These are phyloP conservation scores for Penicillium desertorum DNA, from an alignment of 495 filamentous ascomycete species.

Conservation along the genomic window DNA sequence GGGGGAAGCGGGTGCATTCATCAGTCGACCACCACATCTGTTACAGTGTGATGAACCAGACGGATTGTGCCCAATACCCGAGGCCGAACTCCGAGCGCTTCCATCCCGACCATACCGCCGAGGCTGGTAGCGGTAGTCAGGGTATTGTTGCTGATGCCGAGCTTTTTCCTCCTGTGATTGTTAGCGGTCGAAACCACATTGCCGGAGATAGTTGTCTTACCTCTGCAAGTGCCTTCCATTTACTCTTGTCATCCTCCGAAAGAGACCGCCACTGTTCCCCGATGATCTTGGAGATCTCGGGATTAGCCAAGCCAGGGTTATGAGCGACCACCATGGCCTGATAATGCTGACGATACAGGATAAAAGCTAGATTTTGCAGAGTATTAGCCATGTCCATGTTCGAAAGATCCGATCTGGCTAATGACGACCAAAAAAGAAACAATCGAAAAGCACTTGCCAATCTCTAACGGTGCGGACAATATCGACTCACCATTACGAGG, in stretches of 20 bases:
- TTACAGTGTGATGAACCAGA: constrained; percentile 42
- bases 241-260: constrained; percentile 69
- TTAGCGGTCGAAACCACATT: background rate
- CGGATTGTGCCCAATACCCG: constrained; percentile 43
- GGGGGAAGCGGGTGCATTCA: constrained; percentile 48
- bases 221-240: constrained; percentile 90
- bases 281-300: constrained; percentile 97
- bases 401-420: constrained; percentile 5
- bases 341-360: constrained; percentile 93
- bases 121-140: constrained; percentile 92
- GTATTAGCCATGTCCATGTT: constrained; percentile 18
- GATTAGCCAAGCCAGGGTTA: constrained; percentile 88
- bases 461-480: constrained; percentile 18
- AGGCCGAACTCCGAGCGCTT: constrained; percentile 25
- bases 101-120: constrained; percentile 67
- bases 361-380: constrained; percentile 69
- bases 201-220: constrained; percentile 37
- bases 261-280: constrained; percentile 86
- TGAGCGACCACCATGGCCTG: constrained; percentile 77
- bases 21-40: constrained; percentile 46
- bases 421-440: constrained; percentile 7
- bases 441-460: constrained; percentile 31
- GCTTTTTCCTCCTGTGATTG: constrained; percentile 76
- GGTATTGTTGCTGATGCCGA: constrained; percentile 86
- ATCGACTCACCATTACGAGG: constrained; percentile 85